phyloP scores from a whole-genome alignment of 2,329 filamentous ascomycete species.

The Fusarium tupiense region DNA sequence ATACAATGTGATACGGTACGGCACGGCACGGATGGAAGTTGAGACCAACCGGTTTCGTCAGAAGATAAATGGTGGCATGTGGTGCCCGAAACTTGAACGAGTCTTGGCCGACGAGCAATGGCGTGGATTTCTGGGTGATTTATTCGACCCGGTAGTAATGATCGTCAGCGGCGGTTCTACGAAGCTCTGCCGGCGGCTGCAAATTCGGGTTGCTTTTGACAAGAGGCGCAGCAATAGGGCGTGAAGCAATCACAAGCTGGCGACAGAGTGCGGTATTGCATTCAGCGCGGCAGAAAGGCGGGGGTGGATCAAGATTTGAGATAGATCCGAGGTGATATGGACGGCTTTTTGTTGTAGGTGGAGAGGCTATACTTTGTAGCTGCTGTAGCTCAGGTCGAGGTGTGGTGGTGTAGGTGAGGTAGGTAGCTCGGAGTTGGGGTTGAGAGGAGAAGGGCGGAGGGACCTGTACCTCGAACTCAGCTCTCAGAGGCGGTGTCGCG shows the following conservation, averaged over 20 bases:
- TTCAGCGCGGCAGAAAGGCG: conserved; percentile 22
- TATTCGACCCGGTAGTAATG: conserved; percentile 18
- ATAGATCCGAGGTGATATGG: conserved; percentile 17
- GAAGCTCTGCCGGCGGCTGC: conserved; percentile 21
- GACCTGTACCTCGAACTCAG: neutral
- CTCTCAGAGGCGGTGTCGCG: neutral
- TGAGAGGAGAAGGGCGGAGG: conserved; percentile 1
- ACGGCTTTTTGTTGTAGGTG: conserved; percentile 13
- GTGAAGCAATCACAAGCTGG: conserved; percentile 14
- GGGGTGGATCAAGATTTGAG: conserved; percentile 23
- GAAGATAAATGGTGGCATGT: conserved; percentile 39
- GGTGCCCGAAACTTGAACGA: conserved; percentile 29
- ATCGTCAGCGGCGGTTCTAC: conserved; percentile 22
- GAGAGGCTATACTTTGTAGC: conserved; percentile 17
- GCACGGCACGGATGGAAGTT: conserved; percentile 33
- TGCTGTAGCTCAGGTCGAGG: conserved; percentile 12
- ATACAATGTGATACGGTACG: conserved; percentile 19
- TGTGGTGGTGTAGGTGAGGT: neutral
- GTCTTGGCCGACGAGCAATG: conserved; percentile 14
- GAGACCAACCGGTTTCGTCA: conserved; percentile 39
- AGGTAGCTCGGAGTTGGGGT: neutral
- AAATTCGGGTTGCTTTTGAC: conserved; percentile 8
- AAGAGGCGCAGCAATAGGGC: conserved; percentile 20
- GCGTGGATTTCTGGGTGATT: conserved; percentile 2
- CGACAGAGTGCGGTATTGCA: conserved; percentile 5